Base-by-base conservation (phyloP, 2,329 filamentous ascomycete species). In the Rachicladosporium sp. region DNA sequence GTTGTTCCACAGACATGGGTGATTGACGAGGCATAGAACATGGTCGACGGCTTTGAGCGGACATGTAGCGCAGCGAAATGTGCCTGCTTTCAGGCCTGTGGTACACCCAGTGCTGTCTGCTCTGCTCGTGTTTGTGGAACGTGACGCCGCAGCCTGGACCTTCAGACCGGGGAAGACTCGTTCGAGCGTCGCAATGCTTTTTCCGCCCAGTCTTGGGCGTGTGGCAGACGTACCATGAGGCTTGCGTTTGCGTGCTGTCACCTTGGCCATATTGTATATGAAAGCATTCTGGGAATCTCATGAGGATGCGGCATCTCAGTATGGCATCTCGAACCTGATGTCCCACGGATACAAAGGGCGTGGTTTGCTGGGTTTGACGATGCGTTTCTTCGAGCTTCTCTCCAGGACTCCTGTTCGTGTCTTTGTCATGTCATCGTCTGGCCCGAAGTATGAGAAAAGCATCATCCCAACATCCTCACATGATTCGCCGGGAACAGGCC, bases 401-500 rank as follows among this genome's bases (percentile, higher is more conserved):
- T 31, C 36, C 30, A 32, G 9, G 23, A 27, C 23, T 27, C 23
- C 23, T 8, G 23, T 27, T 27, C 23, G 23, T 32, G 31, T 32
- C 31, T 32, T 6, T 15, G 13, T 11, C n/a, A 32, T 11, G 31
- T 32, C 31, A 15, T 11, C 9, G 31, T 32, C 10, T 31, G 12
- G 23, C 32, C 27, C 33, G 10, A 30, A n/a, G n/a, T 8, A 10
- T 5, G 3, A 10, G 33, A 7, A 29, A 23, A 5, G 29, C 6
- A 27, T 30, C 37, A n/a, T n/a, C 33, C 43, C 36, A 50, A 32
- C 19, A 43, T 40, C 44, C 66, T 66, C 19, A 87, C 82, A 68
- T 89, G 89, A 6, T 76, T 73, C 5, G 79, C 78, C 4, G 88
- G 88, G 55, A 95, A 93, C 47, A 95, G 52, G 0, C 86, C 88